Percentiles rank a stretch among this genome's conserved stretches.
Conservation (phyloP, 192 early-diverging fungal genomes). For the Gonapodya sp. region DNA sequence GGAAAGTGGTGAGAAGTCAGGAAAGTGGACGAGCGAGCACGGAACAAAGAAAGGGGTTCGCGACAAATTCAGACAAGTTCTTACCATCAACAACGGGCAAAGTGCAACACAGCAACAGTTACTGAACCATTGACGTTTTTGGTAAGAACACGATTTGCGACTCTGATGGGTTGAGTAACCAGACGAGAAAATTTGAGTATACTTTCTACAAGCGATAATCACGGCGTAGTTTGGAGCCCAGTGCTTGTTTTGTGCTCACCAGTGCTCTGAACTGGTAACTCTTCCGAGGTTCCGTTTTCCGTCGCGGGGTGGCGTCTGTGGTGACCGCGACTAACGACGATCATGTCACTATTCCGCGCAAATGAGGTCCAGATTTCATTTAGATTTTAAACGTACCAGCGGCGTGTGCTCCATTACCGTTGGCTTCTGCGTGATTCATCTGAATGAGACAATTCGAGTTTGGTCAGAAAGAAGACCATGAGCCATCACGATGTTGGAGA, state of each 20-base stretch:
- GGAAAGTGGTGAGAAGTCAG: no score
- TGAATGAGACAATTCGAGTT: no score
- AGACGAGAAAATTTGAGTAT: neutral
- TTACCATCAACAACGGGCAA: constrained; percentile 5
- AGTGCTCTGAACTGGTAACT: neutral
- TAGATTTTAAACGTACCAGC: no score
- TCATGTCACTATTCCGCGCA: no score
- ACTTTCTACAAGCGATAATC: neutral
- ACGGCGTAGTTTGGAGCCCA: neutral
- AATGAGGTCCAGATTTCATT: no score
- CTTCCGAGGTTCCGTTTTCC: neutral
- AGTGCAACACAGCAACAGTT: constrained; percentile 5
- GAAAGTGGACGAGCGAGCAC: neutral
- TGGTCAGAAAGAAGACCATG: no score
- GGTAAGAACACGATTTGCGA: neutral
- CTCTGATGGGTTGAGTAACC: no score
- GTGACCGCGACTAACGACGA: no score
- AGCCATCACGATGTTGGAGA: no score
- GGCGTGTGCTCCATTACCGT: no score
- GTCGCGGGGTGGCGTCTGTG: no score
- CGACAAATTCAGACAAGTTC: neutral
- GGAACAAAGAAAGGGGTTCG: neutral
- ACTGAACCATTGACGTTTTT: constrained; percentile 7
- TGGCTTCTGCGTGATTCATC: no score
- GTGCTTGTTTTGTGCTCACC: neutral